A percentile compares a stretch with the other conserved stretches of the same genome.
Evolutionary conservation across 805 yeast genomes (phyloP).

Genomic region (Ogataea paraovalis): DNA sequence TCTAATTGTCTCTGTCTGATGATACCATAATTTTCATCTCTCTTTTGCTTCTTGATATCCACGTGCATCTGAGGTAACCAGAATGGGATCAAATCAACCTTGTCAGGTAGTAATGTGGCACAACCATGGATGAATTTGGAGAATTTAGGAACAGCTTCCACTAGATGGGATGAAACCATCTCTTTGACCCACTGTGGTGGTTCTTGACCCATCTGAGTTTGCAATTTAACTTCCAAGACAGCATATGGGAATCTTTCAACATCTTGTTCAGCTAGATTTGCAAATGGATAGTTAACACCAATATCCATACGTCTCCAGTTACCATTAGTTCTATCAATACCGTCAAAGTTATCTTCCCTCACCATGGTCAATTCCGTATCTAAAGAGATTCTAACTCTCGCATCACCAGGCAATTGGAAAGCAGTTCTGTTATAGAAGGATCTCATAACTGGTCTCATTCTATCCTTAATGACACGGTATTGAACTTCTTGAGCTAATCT

Average conservation of each 20-base stretch:
- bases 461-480: constrained; percentile 78
- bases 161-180: constrained; percentile 84
- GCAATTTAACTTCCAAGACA: constrained; percentile 92
- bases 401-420: constrained; percentile 98
- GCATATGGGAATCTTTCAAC: constrained; percentile 96
- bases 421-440: constrained; percentile 98
- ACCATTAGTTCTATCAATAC: constrained; percentile 78
- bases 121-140: constrained; percentile 97
- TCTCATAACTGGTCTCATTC: constrained; percentile 89
- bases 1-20: constrained; percentile 38
- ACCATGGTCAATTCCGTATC: constrained; percentile 98
- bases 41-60: constrained; percentile 87
- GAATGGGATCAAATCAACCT: constrained; percentile 82
- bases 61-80: constrained; percentile 98
- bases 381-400: constrained; percentile 95
- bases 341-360: constrained; percentile 96
- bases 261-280: constrained; percentile 78
- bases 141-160: constrained; percentile 97
- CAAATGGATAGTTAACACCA: constrained; percentile 95
- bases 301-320: constrained; percentile 99
- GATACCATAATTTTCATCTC: constrained; percentile 58
- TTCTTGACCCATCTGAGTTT: constrained; percentile 97
- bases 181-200: constrained; percentile 98
- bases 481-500: constrained; percentile 91
- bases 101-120: constrained; percentile 84